Percentiles rank a stretch among this genome's conserved stretches.
Evolutionary conservation across 176 grass and related monocot genomes (phyloP).

Genomic region (Aegilops umbellulata): DNA sequence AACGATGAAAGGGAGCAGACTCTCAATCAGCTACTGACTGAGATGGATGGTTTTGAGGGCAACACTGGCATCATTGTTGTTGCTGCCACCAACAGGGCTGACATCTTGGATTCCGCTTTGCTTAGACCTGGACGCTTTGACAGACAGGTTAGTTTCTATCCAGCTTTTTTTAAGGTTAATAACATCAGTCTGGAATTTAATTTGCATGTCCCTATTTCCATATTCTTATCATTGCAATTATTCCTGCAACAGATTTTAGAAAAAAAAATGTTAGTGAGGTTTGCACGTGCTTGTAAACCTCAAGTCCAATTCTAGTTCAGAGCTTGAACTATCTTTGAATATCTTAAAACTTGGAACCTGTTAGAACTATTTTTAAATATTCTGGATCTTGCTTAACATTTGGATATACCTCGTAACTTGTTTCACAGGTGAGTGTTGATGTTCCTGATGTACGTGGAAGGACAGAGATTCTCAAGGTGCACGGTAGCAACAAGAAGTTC

Average conservation of each 20-base stretch:
- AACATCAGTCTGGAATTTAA: no score
- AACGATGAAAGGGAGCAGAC: slow-evolving; percentile 97
- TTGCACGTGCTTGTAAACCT: neutral
- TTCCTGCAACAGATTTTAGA: neutral
- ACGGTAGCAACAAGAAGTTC: slow-evolving; percentile 91
- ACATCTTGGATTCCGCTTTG: slow-evolving; percentile 97
- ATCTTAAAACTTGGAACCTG: neutral
- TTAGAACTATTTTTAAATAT: slow-evolving; percentile 9
- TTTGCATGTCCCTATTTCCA: neutral
- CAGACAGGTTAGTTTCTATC: slow-evolving; percentile 72
- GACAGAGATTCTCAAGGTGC: slow-evolving; percentile 97
- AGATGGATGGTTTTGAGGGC: slow-evolving; percentile 97
- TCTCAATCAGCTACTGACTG: slow-evolving; percentile 81
- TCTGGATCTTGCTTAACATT: neutral
- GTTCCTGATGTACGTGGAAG: slow-evolving; percentile 97
- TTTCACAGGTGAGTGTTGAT: slow-evolving; percentile 78
- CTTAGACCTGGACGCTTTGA: slow-evolving; percentile 97
- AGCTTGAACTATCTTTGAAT: neutral
- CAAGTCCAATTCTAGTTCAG: neutral
- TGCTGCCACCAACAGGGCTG: slow-evolving; percentile 94
- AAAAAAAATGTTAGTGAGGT: neutral
- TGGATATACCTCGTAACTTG: slow-evolving; percentile 4
- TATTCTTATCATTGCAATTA: neutral
- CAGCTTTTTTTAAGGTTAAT: no score
- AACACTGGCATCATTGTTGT: slow-evolving; percentile 96